Conservation (phyloP, 2,329 filamentous ascomycete species). For the Gnomoniopsis smithogilvyi region DNA sequence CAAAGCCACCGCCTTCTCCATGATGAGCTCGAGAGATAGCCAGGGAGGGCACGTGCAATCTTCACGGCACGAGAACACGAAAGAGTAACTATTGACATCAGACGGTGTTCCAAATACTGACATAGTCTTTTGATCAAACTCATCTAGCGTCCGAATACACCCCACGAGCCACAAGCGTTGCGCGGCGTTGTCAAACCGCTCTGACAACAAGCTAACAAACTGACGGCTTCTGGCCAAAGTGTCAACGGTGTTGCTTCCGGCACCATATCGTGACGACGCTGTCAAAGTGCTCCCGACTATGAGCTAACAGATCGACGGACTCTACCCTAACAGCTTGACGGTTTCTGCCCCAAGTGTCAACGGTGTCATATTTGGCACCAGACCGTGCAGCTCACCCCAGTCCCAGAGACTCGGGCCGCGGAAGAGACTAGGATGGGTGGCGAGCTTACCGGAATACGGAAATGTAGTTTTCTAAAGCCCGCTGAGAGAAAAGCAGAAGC, state of each 20-base stretch:
- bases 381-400: not conserved
- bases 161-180: not conserved
- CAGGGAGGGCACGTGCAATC: no score
- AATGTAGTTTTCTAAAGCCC: not conserved
- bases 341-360: not conserved
- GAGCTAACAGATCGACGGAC: no score
- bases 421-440: not conserved
- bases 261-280: no score
- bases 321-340: no score
- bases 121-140: not conserved
- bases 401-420: not conserved
- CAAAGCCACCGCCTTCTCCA: no score
- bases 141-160: not conserved
- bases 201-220: not conserved
- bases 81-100: no score
- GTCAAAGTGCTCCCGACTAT: no score
- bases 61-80: no score
- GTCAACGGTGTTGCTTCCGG: no score
- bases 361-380: not conserved
- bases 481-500: not conserved
- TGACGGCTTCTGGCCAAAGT: no score
- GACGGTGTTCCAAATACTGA: no score
- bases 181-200: not conserved
- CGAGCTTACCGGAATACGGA: not conserved
- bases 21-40: no score